phyloP scores from a whole-genome alignment of 2,329 filamentous ascomycete species.

The Diaporthe velutina region DNA sequence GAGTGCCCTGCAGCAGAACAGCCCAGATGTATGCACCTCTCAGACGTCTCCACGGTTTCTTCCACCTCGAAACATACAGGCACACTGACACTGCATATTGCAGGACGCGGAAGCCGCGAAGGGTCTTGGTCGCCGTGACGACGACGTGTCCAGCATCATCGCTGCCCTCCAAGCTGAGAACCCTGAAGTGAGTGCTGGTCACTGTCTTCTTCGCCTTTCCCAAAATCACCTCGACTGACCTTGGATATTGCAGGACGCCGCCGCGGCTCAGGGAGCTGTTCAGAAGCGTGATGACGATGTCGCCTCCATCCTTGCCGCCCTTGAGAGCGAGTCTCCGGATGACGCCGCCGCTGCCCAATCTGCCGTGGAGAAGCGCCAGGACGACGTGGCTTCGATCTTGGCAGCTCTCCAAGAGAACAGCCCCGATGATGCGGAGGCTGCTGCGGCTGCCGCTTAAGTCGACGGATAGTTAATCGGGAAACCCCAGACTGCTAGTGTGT shows the following conservation, averaged over 20 bases:
- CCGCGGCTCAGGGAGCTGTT: slow-evolving; percentile 5
- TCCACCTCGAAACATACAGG: not conserved
- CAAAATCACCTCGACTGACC: not conserved
- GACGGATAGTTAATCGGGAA: not conserved
- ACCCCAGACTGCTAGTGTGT: not conserved
- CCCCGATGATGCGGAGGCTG: slow-evolving; percentile 12
- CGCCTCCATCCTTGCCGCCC: slow-evolving; percentile 24
- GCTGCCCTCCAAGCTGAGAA: slow-evolving; percentile 15
- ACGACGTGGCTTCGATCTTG: slow-evolving; percentile 15
- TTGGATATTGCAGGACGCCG: slow-evolving; percentile 1
- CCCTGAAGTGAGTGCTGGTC: slow-evolving; percentile 3
- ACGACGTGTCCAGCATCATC: slow-evolving; percentile 24
- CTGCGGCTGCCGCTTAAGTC: not conserved
- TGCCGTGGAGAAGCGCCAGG: slow-evolving; percentile 16
- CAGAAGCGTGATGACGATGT: slow-evolving; percentile 16
- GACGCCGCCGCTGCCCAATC: slow-evolving; percentile 2
- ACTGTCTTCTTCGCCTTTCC: not conserved
- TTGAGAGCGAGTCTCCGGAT: slow-evolving; percentile 21
- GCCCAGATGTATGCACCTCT: slow-evolving; percentile 17
- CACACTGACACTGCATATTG: not conserved
- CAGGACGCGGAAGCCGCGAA: slow-evolving; percentile 20
- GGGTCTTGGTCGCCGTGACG: slow-evolving; percentile 33
- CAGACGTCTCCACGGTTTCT: not conserved
- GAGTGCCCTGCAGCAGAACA: slow-evolving; percentile 20
- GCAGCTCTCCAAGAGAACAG: slow-evolving; percentile 22